A percentile compares a stretch with the other conserved stretches of the same genome.
These are phyloP conservation scores for Candida coquimbonensis DNA, from an alignment of 805 yeast genomes.

Conservation along the genomic window DNA sequence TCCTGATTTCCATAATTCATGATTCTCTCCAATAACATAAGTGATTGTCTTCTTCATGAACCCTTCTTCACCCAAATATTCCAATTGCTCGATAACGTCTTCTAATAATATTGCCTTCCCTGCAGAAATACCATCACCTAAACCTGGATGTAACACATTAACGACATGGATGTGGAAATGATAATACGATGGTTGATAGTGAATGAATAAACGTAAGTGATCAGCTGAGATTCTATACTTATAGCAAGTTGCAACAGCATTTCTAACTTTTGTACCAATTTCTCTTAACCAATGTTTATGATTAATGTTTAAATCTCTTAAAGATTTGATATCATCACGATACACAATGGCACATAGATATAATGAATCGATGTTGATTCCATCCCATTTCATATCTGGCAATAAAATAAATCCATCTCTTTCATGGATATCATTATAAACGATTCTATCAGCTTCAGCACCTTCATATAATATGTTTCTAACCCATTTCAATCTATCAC, in stretches of 20 bases:
- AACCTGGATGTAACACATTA: slow-evolving; percentile 59
- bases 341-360: slow-evolving; percentile 74
- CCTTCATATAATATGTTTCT: slow-evolving; percentile 73
- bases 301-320: slow-evolving; percentile 60
- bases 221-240: slow-evolving; percentile 37
- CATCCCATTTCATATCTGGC: slow-evolving; percentile 98
- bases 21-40: slow-evolving; percentile 70
- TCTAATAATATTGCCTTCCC: slow-evolving; percentile 83
- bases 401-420: slow-evolving; percentile 60
- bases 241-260: slow-evolving; percentile 42
- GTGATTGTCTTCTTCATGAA: slow-evolving; percentile 50
- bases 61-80: slow-evolving; percentile 47
- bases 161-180: slow-evolving; percentile 93
- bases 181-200: slow-evolving; percentile 93
- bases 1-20: slow-evolving; percentile 55
- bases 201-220: slow-evolving; percentile 71
- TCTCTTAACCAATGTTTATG: slow-evolving; percentile 55
- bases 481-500: slow-evolving; percentile 85
- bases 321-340: slow-evolving; percentile 58
- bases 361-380: slow-evolving; percentile 55
- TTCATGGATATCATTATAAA: slow-evolving; percentile 45
- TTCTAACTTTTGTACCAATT: slow-evolving; percentile 38
- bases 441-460: slow-evolving; percentile 77
- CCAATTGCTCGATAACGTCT: slow-evolving; percentile 70
- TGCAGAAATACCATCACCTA: slow-evolving; percentile 57